phyloP scores from a whole-genome alignment of 495 filamentous ascomycete genomes.

The Pyrenula aspistea region DNA sequence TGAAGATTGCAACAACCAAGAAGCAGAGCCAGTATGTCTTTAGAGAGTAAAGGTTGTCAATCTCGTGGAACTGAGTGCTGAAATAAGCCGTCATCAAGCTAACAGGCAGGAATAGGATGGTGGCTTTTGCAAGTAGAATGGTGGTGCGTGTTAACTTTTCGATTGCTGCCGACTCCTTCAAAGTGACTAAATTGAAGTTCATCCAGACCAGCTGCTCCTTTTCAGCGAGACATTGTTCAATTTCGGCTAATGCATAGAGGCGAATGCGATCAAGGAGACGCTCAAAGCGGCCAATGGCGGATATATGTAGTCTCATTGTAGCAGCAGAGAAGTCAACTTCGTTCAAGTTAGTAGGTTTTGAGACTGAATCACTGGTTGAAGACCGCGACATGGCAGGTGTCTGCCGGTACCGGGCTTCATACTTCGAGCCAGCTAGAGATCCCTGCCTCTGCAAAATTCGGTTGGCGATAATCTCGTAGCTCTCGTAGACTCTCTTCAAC shows the following conservation, averaged over 20 bases:
- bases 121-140: constrained; percentile 71
- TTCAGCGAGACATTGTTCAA: constrained; percentile 66
- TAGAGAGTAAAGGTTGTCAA: constrained; percentile 43
- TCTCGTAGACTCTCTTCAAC: constrained; percentile 65
- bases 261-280: constrained; percentile 64
- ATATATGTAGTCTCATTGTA: constrained; percentile 4
- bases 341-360: neutral
- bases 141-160: constrained; percentile 70
- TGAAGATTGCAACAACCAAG: constrained; percentile 52
- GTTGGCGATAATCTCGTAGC: constrained; percentile 66
- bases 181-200: constrained; percentile 80
- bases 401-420: too few relatives aligned
- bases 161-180: constrained; percentile 69
- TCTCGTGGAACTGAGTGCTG: constrained; percentile 51
- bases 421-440: constrained; percentile 1
- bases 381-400: neutral
- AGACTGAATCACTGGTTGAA: neutral
- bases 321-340: neutral
- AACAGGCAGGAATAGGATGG: constrained; percentile 75
- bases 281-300: constrained; percentile 63
- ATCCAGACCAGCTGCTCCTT: constrained; percentile 67
- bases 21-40: constrained; percentile 65
- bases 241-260: constrained; percentile 68
- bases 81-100: constrained; percentile 81
- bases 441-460: constrained; percentile 50